Conservation (phyloP, 768 basidiomycete genomes). For the Tricholomella constricta region DNA sequence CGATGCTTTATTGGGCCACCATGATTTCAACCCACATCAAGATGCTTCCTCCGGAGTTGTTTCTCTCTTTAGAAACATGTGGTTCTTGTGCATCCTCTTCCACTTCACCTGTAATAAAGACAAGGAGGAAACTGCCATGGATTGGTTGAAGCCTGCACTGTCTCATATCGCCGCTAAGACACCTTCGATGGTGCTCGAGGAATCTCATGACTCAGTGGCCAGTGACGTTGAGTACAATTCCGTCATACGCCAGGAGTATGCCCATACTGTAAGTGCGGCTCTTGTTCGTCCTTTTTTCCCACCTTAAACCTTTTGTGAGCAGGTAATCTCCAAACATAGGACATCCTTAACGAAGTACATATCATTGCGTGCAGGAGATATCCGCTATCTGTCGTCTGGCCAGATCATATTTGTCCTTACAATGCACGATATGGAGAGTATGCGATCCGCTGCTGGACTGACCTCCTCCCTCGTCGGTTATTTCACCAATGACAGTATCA, state of each 20-base stretch:
- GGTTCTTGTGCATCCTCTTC: slow-evolving; percentile 91
- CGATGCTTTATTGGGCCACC: slow-evolving; percentile 78
- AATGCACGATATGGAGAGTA: slow-evolving; percentile 86
- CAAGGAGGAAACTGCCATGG: slow-evolving; percentile 64
- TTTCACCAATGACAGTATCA: slow-evolving; percentile 86
- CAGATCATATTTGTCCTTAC: slow-evolving; percentile 85
- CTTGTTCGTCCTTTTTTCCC: not conserved
- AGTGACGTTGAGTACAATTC: slow-evolving; percentile 94
- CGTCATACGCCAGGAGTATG: slow-evolving; percentile 84
- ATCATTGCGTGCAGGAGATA: slow-evolving; percentile 63
- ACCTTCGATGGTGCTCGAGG: slow-evolving; percentile 81
- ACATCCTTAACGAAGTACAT: slow-evolving; percentile 64
- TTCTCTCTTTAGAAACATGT: slow-evolving; percentile 86
- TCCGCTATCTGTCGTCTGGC: slow-evolving; percentile 74
- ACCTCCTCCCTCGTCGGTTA: slow-evolving; percentile 85
- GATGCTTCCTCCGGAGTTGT: slow-evolving; percentile 61
- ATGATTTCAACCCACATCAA: slow-evolving; percentile 62
- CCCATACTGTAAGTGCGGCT: slow-evolving; percentile 56
- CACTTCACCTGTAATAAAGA: slow-evolving; percentile 65
- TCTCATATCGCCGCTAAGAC: slow-evolving; percentile 84
- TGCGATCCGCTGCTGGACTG: slow-evolving; percentile 78
- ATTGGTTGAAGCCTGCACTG: slow-evolving; percentile 78
- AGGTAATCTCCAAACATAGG: slow-evolving; percentile 77
- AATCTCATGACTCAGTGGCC: slow-evolving; percentile 76
- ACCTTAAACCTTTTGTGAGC: slow-evolving; percentile 4